These are phyloP conservation scores for Allantophomopsis lycopodina DNA, from an alignment of 2,329 filamentous ascomycete genomes.

Conservation along the genomic window DNA sequence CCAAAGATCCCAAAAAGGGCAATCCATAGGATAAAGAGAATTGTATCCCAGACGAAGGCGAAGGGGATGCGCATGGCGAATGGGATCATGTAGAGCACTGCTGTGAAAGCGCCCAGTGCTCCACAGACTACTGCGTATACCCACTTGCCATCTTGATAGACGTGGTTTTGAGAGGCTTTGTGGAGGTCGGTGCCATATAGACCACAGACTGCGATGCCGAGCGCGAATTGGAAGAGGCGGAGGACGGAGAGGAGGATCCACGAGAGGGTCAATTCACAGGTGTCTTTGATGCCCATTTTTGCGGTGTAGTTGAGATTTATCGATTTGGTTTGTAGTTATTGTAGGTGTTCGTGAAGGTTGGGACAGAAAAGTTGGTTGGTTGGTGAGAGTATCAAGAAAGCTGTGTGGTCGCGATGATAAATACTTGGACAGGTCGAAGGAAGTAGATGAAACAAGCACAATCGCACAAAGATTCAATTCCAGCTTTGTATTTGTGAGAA, in stretches of 20 bases:
- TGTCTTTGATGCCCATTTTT: background rate
- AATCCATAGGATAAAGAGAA: slow-evolving; percentile 69
- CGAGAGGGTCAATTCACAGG: slow-evolving; percentile 9
- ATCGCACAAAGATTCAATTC: no score
- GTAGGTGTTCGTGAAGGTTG: no score
- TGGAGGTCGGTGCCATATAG: slow-evolving; percentile 63
- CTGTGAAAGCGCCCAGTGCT: slow-evolving; percentile 48
- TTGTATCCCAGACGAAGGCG: slow-evolving; percentile 53
- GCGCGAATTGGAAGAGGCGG: slow-evolving; percentile 64
- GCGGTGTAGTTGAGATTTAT: background rate
- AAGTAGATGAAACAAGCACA: no score
- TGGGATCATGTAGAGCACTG: slow-evolving; percentile 51
- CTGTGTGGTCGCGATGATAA: no score
- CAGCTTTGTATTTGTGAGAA: no score
- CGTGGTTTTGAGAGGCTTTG: slow-evolving; percentile 31
- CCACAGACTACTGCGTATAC: slow-evolving; percentile 65
- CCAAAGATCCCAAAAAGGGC: slow-evolving; percentile 76
- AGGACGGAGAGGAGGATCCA: slow-evolving; percentile 44
- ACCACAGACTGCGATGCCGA: slow-evolving; percentile 64
- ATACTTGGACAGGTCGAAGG: no score
- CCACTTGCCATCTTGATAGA: slow-evolving; percentile 54
- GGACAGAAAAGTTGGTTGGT: no score
- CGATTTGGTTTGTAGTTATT: no score
- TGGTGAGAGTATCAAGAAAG: no score
- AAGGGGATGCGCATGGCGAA: slow-evolving; percentile 37